phyloP scores from a whole-genome alignment of 2,329 filamentous ascomycete genomes.

The Zarea fungicola region DNA sequence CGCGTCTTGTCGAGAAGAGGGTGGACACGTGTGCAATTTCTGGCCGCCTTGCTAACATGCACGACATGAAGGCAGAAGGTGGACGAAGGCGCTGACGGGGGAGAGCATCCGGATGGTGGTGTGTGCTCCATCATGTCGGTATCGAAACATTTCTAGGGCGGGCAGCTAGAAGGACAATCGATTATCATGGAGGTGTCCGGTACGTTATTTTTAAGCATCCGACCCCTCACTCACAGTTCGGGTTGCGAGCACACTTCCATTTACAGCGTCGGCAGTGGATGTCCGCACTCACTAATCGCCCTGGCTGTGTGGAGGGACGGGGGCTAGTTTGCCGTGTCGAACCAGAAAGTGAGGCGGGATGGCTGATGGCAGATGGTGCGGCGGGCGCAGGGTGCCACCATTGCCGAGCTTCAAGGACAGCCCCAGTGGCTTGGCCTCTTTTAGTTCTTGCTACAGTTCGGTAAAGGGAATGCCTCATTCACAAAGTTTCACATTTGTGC shows the following conservation, averaged over 20 bases:
- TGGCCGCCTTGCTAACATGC: constrained; percentile 5
- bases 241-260: not conserved
- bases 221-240: too few species aligned
- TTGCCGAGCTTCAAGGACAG: not conserved
- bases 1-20: not conserved
- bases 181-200: too few species aligned
- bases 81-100: not conserved
- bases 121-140: not conserved
- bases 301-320: not conserved
- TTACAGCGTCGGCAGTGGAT: not conserved
- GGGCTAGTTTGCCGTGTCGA: not conserved
- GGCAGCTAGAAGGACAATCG: too few species aligned
- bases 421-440: not conserved
- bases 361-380: too few species aligned
- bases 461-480: too few species aligned
- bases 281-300: not conserved
- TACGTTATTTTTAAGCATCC: too few species aligned
- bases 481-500: too few species aligned
- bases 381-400: not conserved
- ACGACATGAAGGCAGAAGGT: constrained; percentile 1
- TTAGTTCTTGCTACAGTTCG: too few species aligned
- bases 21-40: constrained; percentile 9
- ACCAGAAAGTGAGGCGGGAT: constrained; percentile 2
- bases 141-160: not conserved
- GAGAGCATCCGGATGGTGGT: not conserved